Evolutionary conservation across 2,329 filamentous ascomycete genomes (phyloP), one percentile per base, ranked within the genome.

Genomic region (Immersiporthe knoxdaviesiana): DNA sequence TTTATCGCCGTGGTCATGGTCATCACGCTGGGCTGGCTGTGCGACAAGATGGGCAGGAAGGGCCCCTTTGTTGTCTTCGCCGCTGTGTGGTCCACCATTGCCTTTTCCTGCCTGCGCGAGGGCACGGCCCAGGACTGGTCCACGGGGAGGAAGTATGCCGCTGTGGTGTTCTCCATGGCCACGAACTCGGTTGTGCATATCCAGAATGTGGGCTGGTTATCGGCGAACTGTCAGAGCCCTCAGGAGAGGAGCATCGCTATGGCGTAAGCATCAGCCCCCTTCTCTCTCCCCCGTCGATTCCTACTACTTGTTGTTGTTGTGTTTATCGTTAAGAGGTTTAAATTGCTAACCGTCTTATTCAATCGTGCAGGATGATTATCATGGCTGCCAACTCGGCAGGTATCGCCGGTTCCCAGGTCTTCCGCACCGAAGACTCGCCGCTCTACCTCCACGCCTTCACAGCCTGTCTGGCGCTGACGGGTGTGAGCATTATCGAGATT

Each of bases 371-470:
- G 1, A 60, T 60, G 58, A 39, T 60, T n/a, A 87, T 89, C 71
- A 88, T 88, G 86, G 84, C 84, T n/a, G 87, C 86, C 62, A 90
- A 90, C 72, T 85, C 84, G 35, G 86, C 86, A 0, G 86, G 86
- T 32, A 89, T 90, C 62, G 86, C 87, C 64, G 87, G 87, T 2
- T 85, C 85, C 0, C 87, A 89, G 74, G 84, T 89, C 70, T 89
- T 88, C 81, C 84, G 83, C 30, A 72, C 76, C 0, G 84, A 87
- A 63, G 85, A 87, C 72, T 76, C 75, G 52, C 85, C 85, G 0
- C 77, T 80, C 1, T 88, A 88, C 74, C 50, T 67, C 4, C 74
- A 73, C 50, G 75, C 71, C 1, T 74, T 76, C 35, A 75, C 74
- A 1, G 74, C 70, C 2, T 74, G 74, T 32, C 61, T 75, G 8